Conservation (phyloP, 2,329 filamentous ascomycete species). For the Volutella citrinella region DNA sequence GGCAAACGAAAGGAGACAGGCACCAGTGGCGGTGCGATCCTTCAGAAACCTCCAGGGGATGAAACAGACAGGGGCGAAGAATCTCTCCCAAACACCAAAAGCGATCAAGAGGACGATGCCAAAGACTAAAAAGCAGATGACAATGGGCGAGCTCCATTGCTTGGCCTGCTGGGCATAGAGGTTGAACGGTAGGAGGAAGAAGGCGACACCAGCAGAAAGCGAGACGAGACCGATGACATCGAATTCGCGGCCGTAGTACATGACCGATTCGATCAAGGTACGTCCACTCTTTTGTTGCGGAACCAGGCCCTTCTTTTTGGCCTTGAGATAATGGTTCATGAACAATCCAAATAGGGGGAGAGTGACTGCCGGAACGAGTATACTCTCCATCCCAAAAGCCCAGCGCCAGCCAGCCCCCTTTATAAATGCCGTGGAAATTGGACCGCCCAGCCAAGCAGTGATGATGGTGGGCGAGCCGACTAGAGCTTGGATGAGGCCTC, state of each 20-base stretch:
- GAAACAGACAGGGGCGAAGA: conserved; percentile 53
- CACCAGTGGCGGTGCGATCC: conserved; percentile 36
- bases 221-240: conserved; percentile 56
- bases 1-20: conserved; percentile 33
- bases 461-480: conserved; percentile 34
- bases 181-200: conserved; percentile 67
- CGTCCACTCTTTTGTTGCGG: background rate
- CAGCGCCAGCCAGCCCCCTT: conserved; percentile 26
- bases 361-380: conserved; percentile 49
- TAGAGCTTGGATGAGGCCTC: conserved; percentile 30
- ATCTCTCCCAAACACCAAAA: conserved; percentile 58
- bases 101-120: conserved; percentile 54
- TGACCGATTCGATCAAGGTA: background rate
- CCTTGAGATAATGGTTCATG: conserved; percentile 18
- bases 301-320: conserved; percentile 16
- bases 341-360: conserved; percentile 22
- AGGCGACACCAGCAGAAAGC: conserved; percentile 50
- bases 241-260: conserved; percentile 42
- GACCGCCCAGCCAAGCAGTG: conserved; percentile 31
- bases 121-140: conserved; percentile 54
- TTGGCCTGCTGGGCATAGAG: conserved; percentile 43
- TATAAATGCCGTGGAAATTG: conserved; percentile 24
- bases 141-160: conserved; percentile 47
- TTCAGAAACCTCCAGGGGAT: conserved; percentile 39
- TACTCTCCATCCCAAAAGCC: conserved; percentile 54